Conservation (phyloP, 768 basidiomycete genomes). For the Lentinula sp. region DNA sequence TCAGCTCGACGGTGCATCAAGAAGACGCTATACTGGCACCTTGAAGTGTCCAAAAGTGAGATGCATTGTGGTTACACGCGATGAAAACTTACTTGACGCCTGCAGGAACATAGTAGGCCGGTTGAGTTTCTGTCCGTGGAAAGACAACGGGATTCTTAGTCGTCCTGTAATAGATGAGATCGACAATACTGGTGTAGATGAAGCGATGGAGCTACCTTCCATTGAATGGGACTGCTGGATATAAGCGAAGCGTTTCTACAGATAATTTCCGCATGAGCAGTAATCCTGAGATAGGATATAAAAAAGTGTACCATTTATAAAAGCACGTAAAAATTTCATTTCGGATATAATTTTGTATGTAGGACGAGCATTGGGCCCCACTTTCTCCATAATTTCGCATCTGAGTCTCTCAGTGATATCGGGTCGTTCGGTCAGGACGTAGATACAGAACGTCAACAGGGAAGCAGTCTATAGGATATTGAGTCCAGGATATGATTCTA, state of each 20-base stretch:
- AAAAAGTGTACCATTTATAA: constrained; percentile 38
- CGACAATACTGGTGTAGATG: constrained; percentile 7
- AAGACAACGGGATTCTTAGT: constrained; percentile 13
- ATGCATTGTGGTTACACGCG: background rate
- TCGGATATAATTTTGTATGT: constrained; percentile 50
- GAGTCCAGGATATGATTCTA: background rate
- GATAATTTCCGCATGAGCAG: background rate
- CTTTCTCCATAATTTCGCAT: constrained; percentile 38
- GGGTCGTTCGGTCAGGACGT: constrained; percentile 50
- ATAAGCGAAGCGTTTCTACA: constrained; percentile 46
- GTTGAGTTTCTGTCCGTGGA: constrained; percentile 15
- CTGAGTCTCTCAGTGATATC: constrained; percentile 38
- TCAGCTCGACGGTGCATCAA: constrained; percentile 59
- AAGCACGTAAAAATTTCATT: constrained; percentile 54
- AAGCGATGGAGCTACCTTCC: background rate
- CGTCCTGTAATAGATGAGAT: constrained; percentile 11
- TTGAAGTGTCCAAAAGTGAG: constrained; percentile 9
- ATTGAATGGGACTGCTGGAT: constrained; percentile 37
- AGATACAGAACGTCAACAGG: constrained; percentile 46
- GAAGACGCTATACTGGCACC: constrained; percentile 40
- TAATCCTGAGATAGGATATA: background rate
- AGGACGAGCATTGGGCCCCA: constrained; percentile 38
- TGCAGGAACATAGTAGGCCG: constrained; percentile 20
- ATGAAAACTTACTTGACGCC: constrained; percentile 19
- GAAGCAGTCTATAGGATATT: constrained; percentile 32